Evolutionary conservation across 192 early-diverging fungal species (phyloP).

Genomic region (Coemansia reversa): DNA sequence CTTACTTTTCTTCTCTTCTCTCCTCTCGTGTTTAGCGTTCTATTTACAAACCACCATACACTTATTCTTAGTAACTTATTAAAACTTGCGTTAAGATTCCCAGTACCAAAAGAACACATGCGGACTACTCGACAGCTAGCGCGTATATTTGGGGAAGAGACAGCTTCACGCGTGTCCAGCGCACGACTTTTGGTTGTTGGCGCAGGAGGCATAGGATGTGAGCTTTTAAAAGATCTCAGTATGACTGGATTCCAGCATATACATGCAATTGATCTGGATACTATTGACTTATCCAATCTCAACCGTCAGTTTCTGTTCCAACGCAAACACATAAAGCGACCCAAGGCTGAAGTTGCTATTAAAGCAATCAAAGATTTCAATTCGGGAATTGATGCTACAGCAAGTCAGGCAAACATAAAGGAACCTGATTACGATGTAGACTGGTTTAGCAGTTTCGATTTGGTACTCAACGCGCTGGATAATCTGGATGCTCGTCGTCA

Average conservation of each 20-base stretch:
- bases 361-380: slow-evolving; percentile 86
- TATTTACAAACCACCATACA: neutral
- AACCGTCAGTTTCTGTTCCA: slow-evolving; percentile 99
- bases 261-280: slow-evolving; percentile 92
- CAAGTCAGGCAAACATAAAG: slow-evolving; percentile 88
- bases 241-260: slow-evolving; percentile 83
- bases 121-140: slow-evolving; percentile 24
- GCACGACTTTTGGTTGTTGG: slow-evolving; percentile 68
- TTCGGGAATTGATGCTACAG: slow-evolving; percentile 60
- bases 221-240: slow-evolving; percentile 93
- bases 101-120: slow-evolving; percentile 10
- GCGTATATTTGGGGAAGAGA: slow-evolving; percentile 27
- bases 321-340: slow-evolving; percentile 84
- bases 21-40: neutral
- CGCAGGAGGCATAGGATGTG: slow-evolving; percentile 97
- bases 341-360: slow-evolving; percentile 87
- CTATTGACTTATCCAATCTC: slow-evolving; percentile 96
- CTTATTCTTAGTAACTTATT: neutral
- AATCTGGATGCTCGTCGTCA: slow-evolving; percentile 91
- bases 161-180: slow-evolving; percentile 8
- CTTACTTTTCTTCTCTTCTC: neutral
- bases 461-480: slow-evolving; percentile 96
- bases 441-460: slow-evolving; percentile 86
- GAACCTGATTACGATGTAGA: slow-evolving; percentile 76
- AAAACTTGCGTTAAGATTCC: neutral